Conservation (phyloP, 1,284 basidiomycete species). For the Pseudozyma sp. region DNA sequence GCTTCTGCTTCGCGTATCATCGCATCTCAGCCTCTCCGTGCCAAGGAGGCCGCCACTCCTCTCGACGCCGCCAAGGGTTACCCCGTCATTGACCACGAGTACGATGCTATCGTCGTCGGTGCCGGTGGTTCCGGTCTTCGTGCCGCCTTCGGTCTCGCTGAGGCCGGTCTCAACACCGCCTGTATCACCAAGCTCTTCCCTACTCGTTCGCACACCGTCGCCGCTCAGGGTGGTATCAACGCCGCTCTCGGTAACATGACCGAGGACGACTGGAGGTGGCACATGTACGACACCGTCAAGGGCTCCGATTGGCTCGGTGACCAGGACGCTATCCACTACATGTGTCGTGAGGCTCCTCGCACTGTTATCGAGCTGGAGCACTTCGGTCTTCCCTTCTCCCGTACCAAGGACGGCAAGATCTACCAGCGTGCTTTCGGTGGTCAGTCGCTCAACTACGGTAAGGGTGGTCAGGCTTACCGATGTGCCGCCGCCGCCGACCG, state of each 20-base stretch:
- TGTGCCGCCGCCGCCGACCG: conserved; percentile 99
- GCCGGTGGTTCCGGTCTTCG: conserved; percentile 98
- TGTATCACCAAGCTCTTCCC: conserved; percentile 99
- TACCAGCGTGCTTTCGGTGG: conserved; percentile 99
- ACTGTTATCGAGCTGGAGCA: conserved; percentile 97
- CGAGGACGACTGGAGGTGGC: conserved; percentile 94
- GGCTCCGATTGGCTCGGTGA: conserved; percentile 99
- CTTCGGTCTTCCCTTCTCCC: conserved; percentile 98
- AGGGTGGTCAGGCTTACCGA: conserved; percentile 98
- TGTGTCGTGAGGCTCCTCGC: conserved; percentile 94
- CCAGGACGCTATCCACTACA: conserved; percentile 99
- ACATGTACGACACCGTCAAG: conserved; percentile 99
- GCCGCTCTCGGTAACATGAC: conserved; percentile 90
- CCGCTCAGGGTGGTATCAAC: conserved; percentile 99
- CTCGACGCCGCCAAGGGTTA: conserved; percentile 75
- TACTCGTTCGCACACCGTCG: conserved; percentile 98
- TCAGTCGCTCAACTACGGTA: conserved; percentile 95
- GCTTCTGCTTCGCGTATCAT: conserved; percentile 73
- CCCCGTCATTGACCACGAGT: conserved; percentile 91
- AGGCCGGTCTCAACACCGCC: conserved; percentile 91
- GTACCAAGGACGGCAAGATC: conserved; percentile 99
- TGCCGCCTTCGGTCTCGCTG: conserved; percentile 98
- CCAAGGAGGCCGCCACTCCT: conserved; percentile 78
- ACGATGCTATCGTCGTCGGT: conserved; percentile 71
- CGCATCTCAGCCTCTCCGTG: conserved; percentile 81